These are phyloP conservation scores for Trametopsis cervina DNA, from an alignment of 768 basidiomycete genomes.

Conservation along the genomic window DNA sequence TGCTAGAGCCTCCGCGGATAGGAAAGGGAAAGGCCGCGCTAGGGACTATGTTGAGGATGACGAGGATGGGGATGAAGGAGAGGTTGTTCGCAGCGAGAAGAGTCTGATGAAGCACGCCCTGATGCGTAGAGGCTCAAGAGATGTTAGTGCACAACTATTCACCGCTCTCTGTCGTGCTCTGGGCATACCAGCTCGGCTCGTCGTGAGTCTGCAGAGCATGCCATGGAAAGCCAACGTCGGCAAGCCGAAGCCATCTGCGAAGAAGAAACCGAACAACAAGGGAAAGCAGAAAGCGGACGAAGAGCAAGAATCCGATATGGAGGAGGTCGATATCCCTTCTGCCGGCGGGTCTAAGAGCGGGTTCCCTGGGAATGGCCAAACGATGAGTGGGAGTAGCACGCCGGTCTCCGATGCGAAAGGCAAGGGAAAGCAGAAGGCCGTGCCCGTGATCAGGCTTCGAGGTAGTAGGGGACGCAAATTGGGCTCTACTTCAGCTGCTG, in stretches of 20 bases:
- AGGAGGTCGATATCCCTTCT: conserved; percentile 26
- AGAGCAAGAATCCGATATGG: conserved; percentile 32
- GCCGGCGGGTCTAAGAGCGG: conserved; percentile 11
- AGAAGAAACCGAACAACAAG: conserved; percentile 31
- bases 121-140: conserved; percentile 72
- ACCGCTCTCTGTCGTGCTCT: conserved; percentile 84
- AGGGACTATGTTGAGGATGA: conserved; percentile 34
- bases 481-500: conserved; percentile 18
- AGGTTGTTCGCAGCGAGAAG: conserved; percentile 67
- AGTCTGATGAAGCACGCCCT: conserved; percentile 93
- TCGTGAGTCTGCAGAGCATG: conserved; percentile 86
- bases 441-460: conserved; percentile 50
- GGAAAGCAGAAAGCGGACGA: conserved; percentile 31
- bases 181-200: conserved; percentile 79
- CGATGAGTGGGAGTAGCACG: conserved; percentile 28
- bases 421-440: conserved; percentile 53
- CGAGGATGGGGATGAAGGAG: conserved; percentile 39
- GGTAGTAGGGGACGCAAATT: conserved; percentile 44
- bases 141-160: conserved; percentile 86
- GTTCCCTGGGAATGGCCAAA: conserved; percentile 35
- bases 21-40: conserved; percentile 25
- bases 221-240: conserved; percentile 77
- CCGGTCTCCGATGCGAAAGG: conserved; percentile 30
- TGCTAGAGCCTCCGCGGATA: not conserved
- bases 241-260: conserved; percentile 42